Evolutionary conservation across 345 rosid genomes (phyloP).

Genomic region (Clarkia xantiana): DNA sequence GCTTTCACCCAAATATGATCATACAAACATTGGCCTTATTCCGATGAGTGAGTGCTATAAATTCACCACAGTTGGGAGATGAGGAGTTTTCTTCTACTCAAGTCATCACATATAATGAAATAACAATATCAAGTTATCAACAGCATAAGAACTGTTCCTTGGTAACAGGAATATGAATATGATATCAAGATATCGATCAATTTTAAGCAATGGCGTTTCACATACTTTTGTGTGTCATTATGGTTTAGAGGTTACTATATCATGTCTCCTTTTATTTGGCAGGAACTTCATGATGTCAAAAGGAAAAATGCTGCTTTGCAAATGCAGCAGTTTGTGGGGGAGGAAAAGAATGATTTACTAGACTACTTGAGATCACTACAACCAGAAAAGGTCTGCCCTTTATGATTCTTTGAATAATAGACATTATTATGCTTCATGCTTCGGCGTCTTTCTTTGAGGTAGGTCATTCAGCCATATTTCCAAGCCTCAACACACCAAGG

Average conservation of each 20-base stretch:
- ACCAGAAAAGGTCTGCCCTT: conserved; percentile 70
- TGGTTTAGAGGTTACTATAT: conserved; percentile 5
- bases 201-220: background rate
- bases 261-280: conserved; percentile 12
- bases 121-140: too few relatives aligned
- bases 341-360: conserved; percentile 91
- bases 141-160: too few relatives aligned
- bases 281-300: conserved; percentile 75
- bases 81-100: too few relatives aligned
- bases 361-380: conserved; percentile 86
- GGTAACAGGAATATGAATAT: background rate
- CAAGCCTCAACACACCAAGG: too few relatives aligned
- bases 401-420: conserved; percentile 3
- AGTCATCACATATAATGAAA: too few relatives aligned
- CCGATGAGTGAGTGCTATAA: too few relatives aligned
- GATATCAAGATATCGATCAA: background rate
- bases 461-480: too few relatives aligned
- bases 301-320: conserved; percentile 89
- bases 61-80: too few relatives aligned
- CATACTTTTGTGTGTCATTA: background rate
- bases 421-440: too few relatives aligned
- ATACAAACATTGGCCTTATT: too few relatives aligned
- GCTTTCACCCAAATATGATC: too few relatives aligned
- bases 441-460: too few relatives aligned
- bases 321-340: conserved; percentile 97